Evolutionary conservation across 2,329 filamentous ascomycete genomes (phyloP), one percentile per base, ranked within the genome.

Genomic region (Scedosporium minutisporum): DNA sequence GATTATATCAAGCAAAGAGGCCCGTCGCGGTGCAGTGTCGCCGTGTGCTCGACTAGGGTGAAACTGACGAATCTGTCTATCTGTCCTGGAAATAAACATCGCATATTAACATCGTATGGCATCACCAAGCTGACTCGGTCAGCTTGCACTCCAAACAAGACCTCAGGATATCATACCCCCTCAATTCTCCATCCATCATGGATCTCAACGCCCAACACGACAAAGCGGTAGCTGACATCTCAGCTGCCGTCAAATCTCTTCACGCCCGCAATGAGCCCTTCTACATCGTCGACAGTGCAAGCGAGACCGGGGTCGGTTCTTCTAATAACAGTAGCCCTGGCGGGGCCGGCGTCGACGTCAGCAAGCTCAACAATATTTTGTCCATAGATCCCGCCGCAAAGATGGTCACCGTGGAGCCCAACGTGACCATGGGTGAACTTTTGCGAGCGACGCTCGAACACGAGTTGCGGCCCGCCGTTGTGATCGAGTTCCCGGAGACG

Each of bases 281-380:
- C 73, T 81, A 88, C n/a, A 87, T 92, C 70, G 89, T 85, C 68
- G 89, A 92, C 74, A 89, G 89, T 64, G 85, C 87, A 0, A 91
- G 89, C 33, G 91, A 90, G 75, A 90, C 85, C 73, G 92, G 89
- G 44, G 85, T 89, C 7, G 80, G 81, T 23, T 78, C 79, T 5
- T 74, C 77, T 18, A 78, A 78, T 33, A 73, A 72, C 58, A 70
- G 72, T 9, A 78, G 80, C 70, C 82, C 82, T 6, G 21, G 51
- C 51, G 21, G 51, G 2, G 51, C 23, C 21, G 21, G 51, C 12
- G 21, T 93, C 62, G 87, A 91, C 71, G 91, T 87, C 42, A 87
- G 85, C 72, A 69, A 71, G 3, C 80, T 93, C 9, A 80, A 78
- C 66, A 80, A 83, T 71, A 82, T 93, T 14, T 75, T 93, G 6